A percentile compares a stretch with the other conserved stretches of the same genome.
phyloP scores from a whole-genome alignment of 2,329 filamentous ascomycete genomes.

The Monosporascus cannonballus region DNA sequence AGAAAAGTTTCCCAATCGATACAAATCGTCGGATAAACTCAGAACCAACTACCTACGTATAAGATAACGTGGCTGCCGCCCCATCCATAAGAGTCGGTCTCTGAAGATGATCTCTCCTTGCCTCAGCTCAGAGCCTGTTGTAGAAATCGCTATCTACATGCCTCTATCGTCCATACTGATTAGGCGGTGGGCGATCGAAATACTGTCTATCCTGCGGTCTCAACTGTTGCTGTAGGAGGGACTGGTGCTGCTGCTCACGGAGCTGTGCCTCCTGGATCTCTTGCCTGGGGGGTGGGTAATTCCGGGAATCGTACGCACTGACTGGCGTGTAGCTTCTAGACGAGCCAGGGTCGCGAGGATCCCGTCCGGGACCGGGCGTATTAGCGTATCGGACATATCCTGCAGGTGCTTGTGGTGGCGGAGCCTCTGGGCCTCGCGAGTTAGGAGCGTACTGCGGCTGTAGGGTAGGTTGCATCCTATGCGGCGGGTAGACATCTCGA shows the following conservation, averaged over 20 bases:
- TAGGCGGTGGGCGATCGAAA: conserved; percentile 36
- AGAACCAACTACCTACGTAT: too few relatives aligned
- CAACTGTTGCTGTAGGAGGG: conserved; percentile 34
- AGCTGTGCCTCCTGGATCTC: conserved; percentile 31
- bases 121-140: too few relatives aligned
- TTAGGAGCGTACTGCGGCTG: conserved; percentile 30
- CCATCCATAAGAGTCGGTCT: too few relatives aligned
- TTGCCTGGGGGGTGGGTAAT: conserved; percentile 30
- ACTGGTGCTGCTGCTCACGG: conserved; percentile 30
- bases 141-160: too few relatives aligned
- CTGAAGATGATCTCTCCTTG: too few relatives aligned
- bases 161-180: conserved; percentile 37
- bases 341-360: conserved; percentile 37
- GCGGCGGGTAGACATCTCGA: conserved; percentile 19
- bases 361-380: conserved; percentile 33
- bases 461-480: conserved; percentile 23
- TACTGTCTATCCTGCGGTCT: conserved; percentile 35
- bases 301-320: conserved; percentile 34
- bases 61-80: too few relatives aligned
- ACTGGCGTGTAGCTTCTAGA: conserved; percentile 41
- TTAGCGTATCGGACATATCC: conserved; percentile 38
- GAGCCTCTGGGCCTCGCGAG: conserved; percentile 35
- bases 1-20: too few relatives aligned
- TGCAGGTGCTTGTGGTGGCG: conserved; percentile 32
- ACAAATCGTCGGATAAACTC: too few relatives aligned